Evolutionary conservation across 1,284 basidiomycete species (phyloP).

Genomic region (Xerocomus nothofagi): DNA sequence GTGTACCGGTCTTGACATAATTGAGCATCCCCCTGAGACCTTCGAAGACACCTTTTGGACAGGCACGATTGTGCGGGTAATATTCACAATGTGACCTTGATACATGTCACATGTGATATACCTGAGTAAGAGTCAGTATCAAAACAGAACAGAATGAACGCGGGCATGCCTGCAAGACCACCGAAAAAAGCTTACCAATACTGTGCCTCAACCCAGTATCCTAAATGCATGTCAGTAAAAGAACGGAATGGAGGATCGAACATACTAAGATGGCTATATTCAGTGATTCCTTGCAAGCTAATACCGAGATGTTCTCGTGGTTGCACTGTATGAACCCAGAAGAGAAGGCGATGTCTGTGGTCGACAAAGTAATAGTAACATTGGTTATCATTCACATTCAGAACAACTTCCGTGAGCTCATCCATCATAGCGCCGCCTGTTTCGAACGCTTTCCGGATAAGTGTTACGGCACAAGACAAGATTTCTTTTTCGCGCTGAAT

Average conservation of each 20-base stretch:
- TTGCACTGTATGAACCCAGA: slow-evolving; percentile 15
- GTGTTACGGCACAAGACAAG: background rate
- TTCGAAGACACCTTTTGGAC: slow-evolving; percentile 8
- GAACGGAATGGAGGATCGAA: background rate
- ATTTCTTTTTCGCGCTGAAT: background rate
- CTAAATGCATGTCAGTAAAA: slow-evolving; percentile 11
- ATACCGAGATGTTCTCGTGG: background rate
- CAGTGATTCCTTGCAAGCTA: slow-evolving; percentile 9
- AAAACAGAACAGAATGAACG: background rate
- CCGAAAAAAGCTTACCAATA: slow-evolving; percentile 15
- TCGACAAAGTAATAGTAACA: slow-evolving; percentile 24
- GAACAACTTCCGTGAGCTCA: slow-evolving; percentile 16
- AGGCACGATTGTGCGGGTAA: slow-evolving; percentile 14
- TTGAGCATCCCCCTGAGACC: slow-evolving; percentile 24
- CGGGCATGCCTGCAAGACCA: background rate
- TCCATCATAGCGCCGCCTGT: slow-evolving; percentile 13
- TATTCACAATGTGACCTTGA: slow-evolving; percentile 24
- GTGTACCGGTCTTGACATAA: slow-evolving; percentile 19
- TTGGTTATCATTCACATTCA: slow-evolving; percentile 12
- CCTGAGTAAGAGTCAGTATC: slow-evolving; percentile 4
- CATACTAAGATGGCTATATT: slow-evolving; percentile 20
- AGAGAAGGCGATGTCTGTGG: slow-evolving; percentile 18
- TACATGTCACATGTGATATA: background rate
- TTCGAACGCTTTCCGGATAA: slow-evolving; percentile 4
- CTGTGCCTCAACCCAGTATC: slow-evolving; percentile 14